Conservation (phyloP, 2,329 filamentous ascomycete species). For the Microdochium trichocladiopsis region DNA sequence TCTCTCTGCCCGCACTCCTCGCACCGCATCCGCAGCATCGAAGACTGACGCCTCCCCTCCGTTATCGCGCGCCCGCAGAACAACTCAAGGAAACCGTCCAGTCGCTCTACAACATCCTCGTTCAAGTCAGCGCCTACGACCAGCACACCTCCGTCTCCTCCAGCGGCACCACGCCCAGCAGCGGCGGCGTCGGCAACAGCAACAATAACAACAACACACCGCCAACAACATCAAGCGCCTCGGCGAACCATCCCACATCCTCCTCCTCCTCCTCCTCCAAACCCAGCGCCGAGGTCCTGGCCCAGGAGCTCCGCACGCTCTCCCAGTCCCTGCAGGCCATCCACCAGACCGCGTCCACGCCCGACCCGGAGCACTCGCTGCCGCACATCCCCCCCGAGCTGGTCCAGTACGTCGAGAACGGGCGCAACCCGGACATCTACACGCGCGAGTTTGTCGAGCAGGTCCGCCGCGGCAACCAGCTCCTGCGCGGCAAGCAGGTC, state of each 20-base stretch:
- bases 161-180: background rate
- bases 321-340: conserved; percentile 29
- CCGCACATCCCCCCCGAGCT: conserved; percentile 55
- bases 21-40: background rate
- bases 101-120: conserved; percentile 29
- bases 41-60: background rate
- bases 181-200: conserved; percentile 1
- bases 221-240: too few relatives aligned
- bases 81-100: conserved; percentile 26
- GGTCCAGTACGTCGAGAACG: conserved; percentile 62
- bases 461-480: conserved; percentile 58
- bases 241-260: background rate
- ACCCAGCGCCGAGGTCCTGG: conserved; percentile 48
- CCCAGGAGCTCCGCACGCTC: conserved; percentile 40
- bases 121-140: conserved; percentile 57
- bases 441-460: conserved; percentile 68
- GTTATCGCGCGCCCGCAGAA: conserved; percentile 10
- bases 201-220: background rate
- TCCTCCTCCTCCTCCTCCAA: conserved; percentile 9
- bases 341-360: conserved; percentile 31
- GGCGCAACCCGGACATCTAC: conserved; percentile 68
- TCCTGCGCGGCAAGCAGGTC: conserved; percentile 56
- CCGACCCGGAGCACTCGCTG: conserved; percentile 22
- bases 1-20: background rate
- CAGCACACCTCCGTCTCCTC: conserved; percentile 4